phyloP scores from a whole-genome alignment of 176 grass and related monocot species.

The Musa beccarii region DNA sequence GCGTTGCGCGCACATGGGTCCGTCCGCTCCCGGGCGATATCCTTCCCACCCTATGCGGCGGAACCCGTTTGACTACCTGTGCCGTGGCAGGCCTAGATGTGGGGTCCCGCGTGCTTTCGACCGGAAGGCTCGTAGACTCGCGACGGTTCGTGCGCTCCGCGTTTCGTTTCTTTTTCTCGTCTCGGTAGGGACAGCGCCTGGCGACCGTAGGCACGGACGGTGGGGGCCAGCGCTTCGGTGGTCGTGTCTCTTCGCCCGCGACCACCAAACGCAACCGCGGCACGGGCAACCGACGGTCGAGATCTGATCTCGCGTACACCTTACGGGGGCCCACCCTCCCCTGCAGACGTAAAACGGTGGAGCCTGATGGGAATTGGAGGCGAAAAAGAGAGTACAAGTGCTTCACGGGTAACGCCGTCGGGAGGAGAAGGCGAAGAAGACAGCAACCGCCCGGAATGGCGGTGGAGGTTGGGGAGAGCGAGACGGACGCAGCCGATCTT shows the following conservation, averaged over 20 bases:
- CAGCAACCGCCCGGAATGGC: no score
- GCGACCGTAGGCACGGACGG: neutral
- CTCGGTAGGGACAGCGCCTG: neutral
- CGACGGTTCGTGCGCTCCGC: accelerated
- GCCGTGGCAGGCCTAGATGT: no score
- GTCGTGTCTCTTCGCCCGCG: neutral
- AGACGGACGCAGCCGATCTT: no score
- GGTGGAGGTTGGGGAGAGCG: no score
- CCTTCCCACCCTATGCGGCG: no score
- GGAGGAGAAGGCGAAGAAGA: no score
- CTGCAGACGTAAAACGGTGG: neutral
- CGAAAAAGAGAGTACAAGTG: neutral
- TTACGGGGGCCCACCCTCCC: neutral
- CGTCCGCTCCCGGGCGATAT: neutral
- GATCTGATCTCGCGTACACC: neutral
- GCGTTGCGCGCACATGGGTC: conserved; percentile 1
- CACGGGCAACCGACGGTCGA: neutral
- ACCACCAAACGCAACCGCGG: neutral
- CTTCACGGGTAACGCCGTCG: no score
- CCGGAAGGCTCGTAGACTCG: no score
- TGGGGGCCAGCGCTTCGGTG: neutral
- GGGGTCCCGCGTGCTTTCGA: no score
- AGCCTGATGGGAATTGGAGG: no score
- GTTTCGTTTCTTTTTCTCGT: neutral
- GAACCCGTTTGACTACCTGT: no score